Conservation (phyloP, 352 stramenopile species). For the Globisporangium cederbergense region DNA sequence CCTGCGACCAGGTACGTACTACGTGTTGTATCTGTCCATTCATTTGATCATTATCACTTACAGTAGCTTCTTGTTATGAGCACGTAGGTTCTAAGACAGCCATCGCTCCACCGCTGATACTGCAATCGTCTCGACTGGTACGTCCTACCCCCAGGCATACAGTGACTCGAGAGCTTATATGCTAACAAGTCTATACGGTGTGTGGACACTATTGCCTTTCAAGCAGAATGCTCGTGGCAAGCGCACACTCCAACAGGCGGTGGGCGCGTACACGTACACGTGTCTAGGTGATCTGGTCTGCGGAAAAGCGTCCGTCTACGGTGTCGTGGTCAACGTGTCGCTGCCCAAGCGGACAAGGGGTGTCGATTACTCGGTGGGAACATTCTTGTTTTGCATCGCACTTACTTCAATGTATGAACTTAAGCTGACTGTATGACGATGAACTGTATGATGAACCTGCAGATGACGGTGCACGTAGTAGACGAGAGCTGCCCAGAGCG, state of each 20-base stretch:
- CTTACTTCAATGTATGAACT: neutral
- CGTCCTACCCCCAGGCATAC: neutral
- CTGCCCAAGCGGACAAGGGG: slow-evolving; percentile 61
- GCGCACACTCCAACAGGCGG: slow-evolving; percentile 37
- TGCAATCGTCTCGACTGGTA: neutral
- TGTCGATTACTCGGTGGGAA: slow-evolving; percentile 58
- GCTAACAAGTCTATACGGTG: neutral
- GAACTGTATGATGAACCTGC: neutral
- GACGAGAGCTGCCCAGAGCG: slow-evolving; percentile 60
- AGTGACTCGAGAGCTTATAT: neutral
- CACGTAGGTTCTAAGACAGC: neutral
- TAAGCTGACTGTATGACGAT: too few relatives aligned
- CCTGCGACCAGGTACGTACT: slow-evolving; percentile 20
- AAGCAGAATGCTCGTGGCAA: slow-evolving; percentile 35
- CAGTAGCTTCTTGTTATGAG: neutral
- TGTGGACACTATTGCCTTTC: slow-evolving; percentile 7
- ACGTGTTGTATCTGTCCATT: neutral
- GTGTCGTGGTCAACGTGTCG: slow-evolving; percentile 70
- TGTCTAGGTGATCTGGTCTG: slow-evolving; percentile 48
- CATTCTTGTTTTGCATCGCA: neutral
- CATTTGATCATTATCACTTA: neutral
- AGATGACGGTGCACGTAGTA: slow-evolving; percentile 73
- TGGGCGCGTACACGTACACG: slow-evolving; percentile 52
- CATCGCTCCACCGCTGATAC: neutral
- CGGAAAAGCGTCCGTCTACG: slow-evolving; percentile 60